Conservation (phyloP, 2,329 filamentous ascomycete species). For the Diaporthe sp. region DNA sequence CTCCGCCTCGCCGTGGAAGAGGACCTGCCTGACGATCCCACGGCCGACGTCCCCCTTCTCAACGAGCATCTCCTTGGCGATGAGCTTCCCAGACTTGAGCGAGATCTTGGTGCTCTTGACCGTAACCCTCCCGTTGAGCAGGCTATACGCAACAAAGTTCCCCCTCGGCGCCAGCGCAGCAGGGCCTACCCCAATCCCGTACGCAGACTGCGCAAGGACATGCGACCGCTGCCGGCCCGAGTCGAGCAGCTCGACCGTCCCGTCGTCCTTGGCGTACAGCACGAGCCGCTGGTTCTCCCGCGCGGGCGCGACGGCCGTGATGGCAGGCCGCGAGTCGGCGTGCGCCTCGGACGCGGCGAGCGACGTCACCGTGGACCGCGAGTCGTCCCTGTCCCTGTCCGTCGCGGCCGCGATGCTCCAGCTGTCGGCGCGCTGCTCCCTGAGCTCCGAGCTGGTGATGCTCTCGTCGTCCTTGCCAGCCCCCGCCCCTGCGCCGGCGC, state of each 20-base stretch:
- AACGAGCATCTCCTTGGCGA: conserved; percentile 14
- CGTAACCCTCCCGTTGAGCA: conserved; percentile 34
- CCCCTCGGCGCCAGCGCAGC: conserved; percentile 39
- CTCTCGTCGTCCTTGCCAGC: conserved; percentile 9
- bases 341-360: conserved; percentile 38
- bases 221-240: conserved; percentile 34
- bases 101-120: conserved; percentile 29
- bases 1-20: conserved; percentile 7
- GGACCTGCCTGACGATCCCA: conserved; percentile 18
- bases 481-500: neutral
- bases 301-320: conserved; percentile 35
- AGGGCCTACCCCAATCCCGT: conserved; percentile 21
- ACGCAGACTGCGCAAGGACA: conserved; percentile 29
- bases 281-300: conserved; percentile 22
- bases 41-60: conserved; percentile 19
- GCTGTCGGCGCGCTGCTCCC: conserved; percentile 18
- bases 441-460: conserved; percentile 21
- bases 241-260: conserved; percentile 41
- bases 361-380: conserved; percentile 31
- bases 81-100: conserved; percentile 25
- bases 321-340: conserved; percentile 35
- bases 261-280: conserved; percentile 40
- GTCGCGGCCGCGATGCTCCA: conserved; percentile 12
- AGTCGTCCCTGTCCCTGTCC: conserved; percentile 30
- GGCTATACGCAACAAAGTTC: conserved; percentile 38